Evolutionary conservation across 78 protist genomes (phyloP), one percentile per base, ranked within the genome.

Genomic region (Speleostelium caveatum): DNA sequence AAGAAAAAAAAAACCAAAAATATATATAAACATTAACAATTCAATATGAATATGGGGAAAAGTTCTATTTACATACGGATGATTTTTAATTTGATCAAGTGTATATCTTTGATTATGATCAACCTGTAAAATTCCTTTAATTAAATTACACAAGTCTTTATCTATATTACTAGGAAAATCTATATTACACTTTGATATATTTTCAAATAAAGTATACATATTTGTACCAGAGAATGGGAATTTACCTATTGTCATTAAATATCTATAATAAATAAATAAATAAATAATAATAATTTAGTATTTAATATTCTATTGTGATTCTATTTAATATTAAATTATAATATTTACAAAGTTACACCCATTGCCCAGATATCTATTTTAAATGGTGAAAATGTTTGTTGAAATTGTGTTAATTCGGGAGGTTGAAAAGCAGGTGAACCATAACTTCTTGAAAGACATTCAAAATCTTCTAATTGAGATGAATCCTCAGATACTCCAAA

Each of bases 371-470:
- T 83, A 59, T 83, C 91, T 24, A 83, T 69, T 60, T 83, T 83
- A 59, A 83, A 83, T 30, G 79, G 91, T 38, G 77, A 69, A 45
- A 83, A 61, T 38, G 87, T 33, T 14, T 68, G 32, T 61, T 75
- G 86, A 75, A 83, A 83, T 58, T 72, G 65, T 42, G 96, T 87
- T 51, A 86, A 71, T 30, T 95, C 95, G 33, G 96, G 95, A 45
- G 96, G 85, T 85, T 93, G 93, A 38, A 92, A 95, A 21, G 95
- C 96, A 58, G 96, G 96, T 41, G 96, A 92, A 1, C 96, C 96
- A 62, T 77, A 86, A n/a, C 72, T 59, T 88, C 86, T 73, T 26
- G 90, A 72, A 39, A 73, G 33, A 53, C 74, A 74, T 62, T 95
- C 95, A 35, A 55, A 55, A 39, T 80, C 86, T 33, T 76, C 85